Evolutionary conservation across 371 early-diverging fungal species (phyloP), one percentile per base, ranked within the genome.

Genomic region (Mortierella sp.): DNA sequence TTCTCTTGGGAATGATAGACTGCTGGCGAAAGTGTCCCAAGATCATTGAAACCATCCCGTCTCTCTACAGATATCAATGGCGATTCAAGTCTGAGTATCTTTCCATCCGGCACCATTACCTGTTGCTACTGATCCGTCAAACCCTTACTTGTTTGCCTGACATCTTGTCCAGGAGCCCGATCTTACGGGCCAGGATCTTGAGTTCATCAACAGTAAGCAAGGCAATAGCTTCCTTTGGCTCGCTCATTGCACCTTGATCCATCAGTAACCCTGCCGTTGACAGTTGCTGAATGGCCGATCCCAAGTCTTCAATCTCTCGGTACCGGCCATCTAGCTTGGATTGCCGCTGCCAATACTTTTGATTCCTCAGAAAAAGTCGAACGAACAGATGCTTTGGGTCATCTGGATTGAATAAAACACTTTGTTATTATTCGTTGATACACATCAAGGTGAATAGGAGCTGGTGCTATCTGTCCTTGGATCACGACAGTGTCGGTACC

Each of bases 361-460:
- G 85, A 27, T 87, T 91, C 45, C 91, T 83, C 78, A 90, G 81
- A 55, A 86, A 85, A 5, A 91, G 74, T 13, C 91, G 84, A 16
- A 89, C 88, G 68, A 87, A 85, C 9, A 91, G 59, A 65, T 90
- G 83, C 53, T 82, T 81, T 24, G 87, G 64, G 28, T 84, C 84
- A 26, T 72, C 87, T 85, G 62, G 23, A 16, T 23, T 9, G n/a
- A 14, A 24, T 13, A 7, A 23, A 9, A 23, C 16, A 30, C 6
- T 28, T 52, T 10, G 34, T 16, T n/a, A 19, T 12, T 19, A 18
- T 9, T 7, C 3, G 46, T 16, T 28, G 2, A 39, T 10, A 46
- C 38, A 39, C 5, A n/a, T n/a, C n/a, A n/a, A n/a, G n/a, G n/a
- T n/a, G n/a, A n/a, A n/a, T n/a, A n/a, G n/a, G n/a, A n/a, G n/a